phyloP scores from a whole-genome alignment of 148 eudicot genomes.

The Drosera capensis region DNA sequence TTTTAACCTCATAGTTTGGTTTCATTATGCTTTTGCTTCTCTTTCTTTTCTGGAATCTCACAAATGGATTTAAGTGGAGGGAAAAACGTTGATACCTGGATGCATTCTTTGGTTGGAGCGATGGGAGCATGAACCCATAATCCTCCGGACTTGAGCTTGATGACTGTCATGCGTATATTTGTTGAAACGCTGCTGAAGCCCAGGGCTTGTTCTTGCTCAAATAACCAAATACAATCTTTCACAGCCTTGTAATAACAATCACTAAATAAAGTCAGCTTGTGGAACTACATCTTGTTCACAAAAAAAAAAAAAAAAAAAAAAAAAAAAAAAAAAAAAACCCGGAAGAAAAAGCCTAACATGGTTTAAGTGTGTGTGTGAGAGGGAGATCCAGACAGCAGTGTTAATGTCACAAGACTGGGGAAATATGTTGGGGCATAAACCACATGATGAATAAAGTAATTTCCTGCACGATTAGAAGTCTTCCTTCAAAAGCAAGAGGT shows the following conservation, averaged over 20 bases:
- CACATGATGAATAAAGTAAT: too few relatives aligned
- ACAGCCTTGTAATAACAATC: conserved; percentile 33
- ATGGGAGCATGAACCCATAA: conserved; percentile 98
- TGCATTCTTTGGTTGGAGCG: conserved; percentile 96
- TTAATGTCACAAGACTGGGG: too few relatives aligned
- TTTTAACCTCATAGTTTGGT: too few relatives aligned
- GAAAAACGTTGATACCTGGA: conserved; percentile 39
- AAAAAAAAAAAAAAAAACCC: background rate
- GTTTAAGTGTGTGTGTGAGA: too few relatives aligned
- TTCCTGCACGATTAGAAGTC: too few relatives aligned
- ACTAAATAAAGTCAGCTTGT: background rate
- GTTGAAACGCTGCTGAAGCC: conserved; percentile 99
- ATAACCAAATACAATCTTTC: conserved; percentile 75
- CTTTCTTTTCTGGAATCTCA: too few relatives aligned
- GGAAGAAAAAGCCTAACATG: too few relatives aligned
- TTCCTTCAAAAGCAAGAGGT: too few relatives aligned
- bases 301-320: background rate
- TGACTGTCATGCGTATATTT: conserved; percentile 89
- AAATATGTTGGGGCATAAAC: too few relatives aligned
- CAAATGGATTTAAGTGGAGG: background rate
- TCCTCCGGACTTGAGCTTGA: conserved; percentile 95
- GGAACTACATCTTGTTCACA: background rate
- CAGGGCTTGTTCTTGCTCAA: conserved; percentile 96
- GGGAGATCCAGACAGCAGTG: too few relatives aligned
- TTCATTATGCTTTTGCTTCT: too few relatives aligned